A percentile compares a stretch with the other conserved stretches of the same genome.
Conservation (phyloP, 2,329 filamentous ascomycete genomes). For the Aphanoascus verrucosus region DNA sequence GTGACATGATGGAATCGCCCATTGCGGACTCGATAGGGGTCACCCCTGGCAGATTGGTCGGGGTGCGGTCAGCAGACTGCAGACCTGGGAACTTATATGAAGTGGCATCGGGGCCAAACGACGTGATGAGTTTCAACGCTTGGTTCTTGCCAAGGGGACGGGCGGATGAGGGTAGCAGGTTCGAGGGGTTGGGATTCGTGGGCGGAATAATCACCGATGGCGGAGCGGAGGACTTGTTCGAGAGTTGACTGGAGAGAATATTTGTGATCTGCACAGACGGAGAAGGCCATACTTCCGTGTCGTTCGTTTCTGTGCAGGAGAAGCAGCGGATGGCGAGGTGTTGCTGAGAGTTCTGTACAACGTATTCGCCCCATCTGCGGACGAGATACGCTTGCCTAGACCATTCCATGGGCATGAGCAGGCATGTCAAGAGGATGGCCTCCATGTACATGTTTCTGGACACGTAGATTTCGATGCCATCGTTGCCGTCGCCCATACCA, state of each 20-base stretch:
- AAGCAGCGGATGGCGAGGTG: conserved; percentile 88
- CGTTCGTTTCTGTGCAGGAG: conserved; percentile 77
- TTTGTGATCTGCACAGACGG: conserved; percentile 60
- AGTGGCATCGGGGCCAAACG: conserved; percentile 50
- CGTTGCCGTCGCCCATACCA: conserved; percentile 81
- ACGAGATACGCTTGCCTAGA: conserved; percentile 78
- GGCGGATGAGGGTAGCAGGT: conserved; percentile 45
- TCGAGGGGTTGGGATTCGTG: background rate
- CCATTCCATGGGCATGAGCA: conserved; percentile 78
- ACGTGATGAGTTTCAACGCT: conserved; percentile 81
- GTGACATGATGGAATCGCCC: conserved; percentile 51
- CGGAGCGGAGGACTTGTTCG: conserved; percentile 38
- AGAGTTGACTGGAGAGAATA: conserved; percentile 34
- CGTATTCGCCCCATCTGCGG: conserved; percentile 89
- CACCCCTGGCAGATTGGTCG: conserved; percentile 62
- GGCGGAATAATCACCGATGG: conserved; percentile 56
- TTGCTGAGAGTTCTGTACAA: conserved; percentile 74
- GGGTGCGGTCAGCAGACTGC: conserved; percentile 52
- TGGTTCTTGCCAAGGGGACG: conserved; percentile 63
- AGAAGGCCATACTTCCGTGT: conserved; percentile 77
- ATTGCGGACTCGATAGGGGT: conserved; percentile 78
- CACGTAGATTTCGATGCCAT: conserved; percentile 92
- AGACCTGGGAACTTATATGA: conserved; percentile 55
- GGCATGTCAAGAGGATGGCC: conserved; percentile 74
- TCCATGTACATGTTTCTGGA: conserved; percentile 89